Conservation (phyloP, 768 basidiomycete genomes). For the Saitozyma podzolica region DNA sequence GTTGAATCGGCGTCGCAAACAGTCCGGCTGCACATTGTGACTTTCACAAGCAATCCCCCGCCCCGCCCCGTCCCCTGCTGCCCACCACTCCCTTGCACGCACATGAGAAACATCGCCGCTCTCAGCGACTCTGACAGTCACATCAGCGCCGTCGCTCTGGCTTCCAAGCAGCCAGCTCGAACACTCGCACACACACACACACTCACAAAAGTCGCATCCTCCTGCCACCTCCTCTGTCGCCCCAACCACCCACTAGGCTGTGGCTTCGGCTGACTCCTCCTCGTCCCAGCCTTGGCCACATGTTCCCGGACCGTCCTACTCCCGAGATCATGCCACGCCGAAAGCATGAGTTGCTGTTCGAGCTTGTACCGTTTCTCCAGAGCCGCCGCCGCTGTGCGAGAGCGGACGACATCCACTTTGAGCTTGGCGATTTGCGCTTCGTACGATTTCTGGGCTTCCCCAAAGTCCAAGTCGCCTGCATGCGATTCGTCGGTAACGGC, state of each 20-base stretch:
- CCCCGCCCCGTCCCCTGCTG: no score
- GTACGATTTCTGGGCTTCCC: slow-evolving; percentile 41
- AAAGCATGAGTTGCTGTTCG: slow-evolving; percentile 80
- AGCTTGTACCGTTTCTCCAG: slow-evolving; percentile 63
- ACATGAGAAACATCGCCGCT: no score
- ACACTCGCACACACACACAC: background rate
- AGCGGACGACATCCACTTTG: slow-evolving; percentile 52
- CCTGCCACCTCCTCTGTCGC: slow-evolving; percentile 60
- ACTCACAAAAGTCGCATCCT: slow-evolving; percentile 30
- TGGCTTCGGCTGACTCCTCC: slow-evolving; percentile 54
- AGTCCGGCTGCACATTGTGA: no score
- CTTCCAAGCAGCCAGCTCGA: no score
- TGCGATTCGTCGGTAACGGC: background rate
- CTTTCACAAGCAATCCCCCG: no score
- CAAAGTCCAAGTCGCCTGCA: slow-evolving; percentile 3
- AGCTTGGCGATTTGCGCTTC: slow-evolving; percentile 57
- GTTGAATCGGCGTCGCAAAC: no score
- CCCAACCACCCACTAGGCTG: slow-evolving; percentile 70
- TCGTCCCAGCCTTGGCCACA: slow-evolving; percentile 56
- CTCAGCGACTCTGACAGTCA: no score
- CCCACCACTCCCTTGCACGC: no score
- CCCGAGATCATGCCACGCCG: slow-evolving; percentile 69
- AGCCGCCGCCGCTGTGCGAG: slow-evolving; percentile 56
- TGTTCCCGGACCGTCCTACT: slow-evolving; percentile 67
- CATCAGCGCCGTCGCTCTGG: no score